A percentile compares a stretch with the other conserved stretches of the same genome.
Conservation (phyloP, 305 asterid species). For the Plantago lanceolata region DNA sequence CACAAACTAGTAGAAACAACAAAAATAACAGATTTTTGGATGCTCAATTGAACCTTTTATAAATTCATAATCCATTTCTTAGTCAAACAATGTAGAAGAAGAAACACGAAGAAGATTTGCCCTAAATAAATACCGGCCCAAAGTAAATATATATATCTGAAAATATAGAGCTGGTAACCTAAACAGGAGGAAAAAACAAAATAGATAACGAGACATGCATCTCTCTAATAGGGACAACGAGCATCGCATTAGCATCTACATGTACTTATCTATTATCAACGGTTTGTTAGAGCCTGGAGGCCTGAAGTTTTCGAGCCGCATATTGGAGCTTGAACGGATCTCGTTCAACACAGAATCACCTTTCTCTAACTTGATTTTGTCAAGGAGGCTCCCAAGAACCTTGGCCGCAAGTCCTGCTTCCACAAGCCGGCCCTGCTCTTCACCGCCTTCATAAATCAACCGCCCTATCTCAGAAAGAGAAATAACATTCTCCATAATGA, state of each 20-base stretch:
- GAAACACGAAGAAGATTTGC: slow-evolving; percentile 17
- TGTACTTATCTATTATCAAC: slow-evolving; percentile 41
- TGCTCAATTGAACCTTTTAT: slow-evolving; percentile 37
- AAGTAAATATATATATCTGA: slow-evolving; percentile 24
- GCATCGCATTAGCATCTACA: slow-evolving; percentile 31
- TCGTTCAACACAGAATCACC: slow-evolving; percentile 54
- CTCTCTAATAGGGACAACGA: slow-evolving; percentile 32
- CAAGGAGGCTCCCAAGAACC: slow-evolving; percentile 49
- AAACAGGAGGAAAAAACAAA: slow-evolving; percentile 7
- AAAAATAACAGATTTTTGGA: too few relatives aligned
- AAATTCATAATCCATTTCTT: slow-evolving; percentile 27
- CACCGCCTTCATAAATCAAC: slow-evolving; percentile 49
- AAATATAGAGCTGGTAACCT: slow-evolving; percentile 21
- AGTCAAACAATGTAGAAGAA: slow-evolving; percentile 27
- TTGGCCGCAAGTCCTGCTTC: slow-evolving; percentile 58
- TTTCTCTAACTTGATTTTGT: slow-evolving; percentile 46
- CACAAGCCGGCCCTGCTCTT: slow-evolving; percentile 47
- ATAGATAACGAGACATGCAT: slow-evolving; percentile 9
- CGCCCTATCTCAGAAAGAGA: slow-evolving; percentile 42
- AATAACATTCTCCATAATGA: slow-evolving; percentile 36
- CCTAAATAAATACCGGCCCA: slow-evolving; percentile 24
- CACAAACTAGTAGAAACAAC: too few relatives aligned
- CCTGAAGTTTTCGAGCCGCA: slow-evolving; percentile 46
- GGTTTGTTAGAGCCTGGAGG: slow-evolving; percentile 37
- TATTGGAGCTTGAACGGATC: slow-evolving; percentile 44